Conservation (phyloP, 495 filamentous ascomycete genomes). For the Aspergillus avenaceus region DNA sequence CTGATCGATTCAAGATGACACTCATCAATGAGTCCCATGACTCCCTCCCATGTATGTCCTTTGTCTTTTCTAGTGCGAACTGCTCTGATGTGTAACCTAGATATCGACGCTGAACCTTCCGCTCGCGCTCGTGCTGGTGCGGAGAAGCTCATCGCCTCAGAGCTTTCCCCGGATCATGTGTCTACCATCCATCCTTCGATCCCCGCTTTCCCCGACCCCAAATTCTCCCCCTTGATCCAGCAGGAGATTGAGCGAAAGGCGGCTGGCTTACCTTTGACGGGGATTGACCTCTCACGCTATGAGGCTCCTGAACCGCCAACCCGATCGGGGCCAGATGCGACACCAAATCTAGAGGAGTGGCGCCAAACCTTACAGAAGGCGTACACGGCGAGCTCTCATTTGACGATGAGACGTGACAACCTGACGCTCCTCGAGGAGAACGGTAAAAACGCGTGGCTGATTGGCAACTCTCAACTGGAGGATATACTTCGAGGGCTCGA, state of each 20-base stretch:
- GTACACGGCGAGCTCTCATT: conserved; percentile 63
- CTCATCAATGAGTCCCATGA: conserved; percentile 71
- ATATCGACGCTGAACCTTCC: conserved; percentile 69
- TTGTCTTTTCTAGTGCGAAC: conserved; percentile 13
- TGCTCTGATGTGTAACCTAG: conserved; percentile 33
- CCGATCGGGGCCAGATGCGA: conserved; percentile 18
- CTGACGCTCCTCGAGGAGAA: conserved; percentile 70
- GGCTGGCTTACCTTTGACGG: conserved; percentile 45
- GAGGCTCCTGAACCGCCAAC: conserved; percentile 54
- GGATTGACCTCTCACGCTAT: conserved; percentile 80
- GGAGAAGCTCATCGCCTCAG: conserved; percentile 59
- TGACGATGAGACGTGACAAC: conserved; percentile 61
- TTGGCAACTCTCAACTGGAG: conserved; percentile 77
- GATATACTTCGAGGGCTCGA: conserved; percentile 68
- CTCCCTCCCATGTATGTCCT: conserved; percentile 70
- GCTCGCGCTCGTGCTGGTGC: conserved; percentile 52
- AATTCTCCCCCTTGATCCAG: conserved; percentile 59
- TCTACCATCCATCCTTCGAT: conserved; percentile 37
- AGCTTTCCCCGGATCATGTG: conserved; percentile 48
- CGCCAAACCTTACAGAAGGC: conserved; percentile 38
- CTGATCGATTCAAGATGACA: conserved; percentile 49
- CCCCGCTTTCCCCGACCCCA: conserved; percentile 29
- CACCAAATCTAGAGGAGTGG: conserved; percentile 36
- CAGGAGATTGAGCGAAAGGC: conserved; percentile 59
- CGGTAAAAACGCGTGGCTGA: conserved; percentile 88